These are phyloP conservation scores for Myriosclerotinia scirpicola DNA, from an alignment of 2,329 filamentous ascomycete genomes.

Conservation along the genomic window DNA sequence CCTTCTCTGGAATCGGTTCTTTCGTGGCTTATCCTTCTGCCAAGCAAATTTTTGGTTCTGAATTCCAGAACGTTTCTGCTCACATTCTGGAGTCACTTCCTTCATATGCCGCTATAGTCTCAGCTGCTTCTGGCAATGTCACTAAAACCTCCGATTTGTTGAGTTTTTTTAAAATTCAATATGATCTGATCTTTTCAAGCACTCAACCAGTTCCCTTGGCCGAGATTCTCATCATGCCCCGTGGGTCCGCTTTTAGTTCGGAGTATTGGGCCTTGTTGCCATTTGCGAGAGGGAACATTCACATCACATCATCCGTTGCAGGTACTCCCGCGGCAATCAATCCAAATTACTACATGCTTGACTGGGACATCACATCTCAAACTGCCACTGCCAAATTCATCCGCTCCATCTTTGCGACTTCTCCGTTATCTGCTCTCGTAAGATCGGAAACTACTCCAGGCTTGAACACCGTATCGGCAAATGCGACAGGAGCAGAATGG, in stretches of 20 bases:
- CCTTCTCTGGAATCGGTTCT: not conserved
- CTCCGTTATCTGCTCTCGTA: constrained; percentile 3
- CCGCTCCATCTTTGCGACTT: not conserved
- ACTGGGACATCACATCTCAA: constrained; percentile 14
- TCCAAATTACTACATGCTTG: constrained; percentile 44
- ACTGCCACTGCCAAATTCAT: constrained; percentile 3
- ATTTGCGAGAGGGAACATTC: constrained; percentile 56
- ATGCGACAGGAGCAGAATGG: constrained; percentile 24
- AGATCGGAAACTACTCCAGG: constrained; percentile 23
- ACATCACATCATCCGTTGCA: constrained; percentile 48
- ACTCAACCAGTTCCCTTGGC: constrained; percentile 48
- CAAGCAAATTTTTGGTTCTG: constrained; percentile 7
- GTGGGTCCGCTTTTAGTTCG: constrained; percentile 36
- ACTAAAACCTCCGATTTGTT: constrained; percentile 25
- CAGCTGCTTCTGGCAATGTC: constrained; percentile 46
- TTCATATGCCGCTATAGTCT: constrained; percentile 34
- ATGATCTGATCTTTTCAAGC: constrained; percentile 25
- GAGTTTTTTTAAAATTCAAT: constrained; percentile 10
- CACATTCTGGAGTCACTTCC: constrained; percentile 7
- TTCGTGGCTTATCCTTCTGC: constrained; percentile 15
- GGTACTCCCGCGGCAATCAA: constrained; percentile 49
- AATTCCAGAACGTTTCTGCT: constrained; percentile 6
- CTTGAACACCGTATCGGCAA: constrained; percentile 7
- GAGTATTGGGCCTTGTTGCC: constrained; percentile 44
- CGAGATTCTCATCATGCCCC: constrained; percentile 52